Evolutionary conservation across 1,139 yeast species (phyloP).

Genomic region (Blastobotrys ciferrii): DNA sequence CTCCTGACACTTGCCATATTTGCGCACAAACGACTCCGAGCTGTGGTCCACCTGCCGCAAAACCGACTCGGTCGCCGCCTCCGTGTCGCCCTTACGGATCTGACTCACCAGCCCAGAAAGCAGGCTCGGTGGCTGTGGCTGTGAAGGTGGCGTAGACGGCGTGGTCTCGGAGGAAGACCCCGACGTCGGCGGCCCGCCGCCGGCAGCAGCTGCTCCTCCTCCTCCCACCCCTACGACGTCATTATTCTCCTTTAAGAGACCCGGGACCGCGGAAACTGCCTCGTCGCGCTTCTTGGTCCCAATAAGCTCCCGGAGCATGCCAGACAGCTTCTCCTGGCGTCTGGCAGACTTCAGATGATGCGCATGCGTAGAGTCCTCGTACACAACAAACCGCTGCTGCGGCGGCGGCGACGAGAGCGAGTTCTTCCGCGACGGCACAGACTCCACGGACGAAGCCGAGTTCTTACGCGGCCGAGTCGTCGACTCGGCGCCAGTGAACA

Average conservation of each 20-base stretch:
- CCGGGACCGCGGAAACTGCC: slow-evolving; percentile 25
- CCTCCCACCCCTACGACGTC: background rate
- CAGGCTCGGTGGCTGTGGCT: slow-evolving; percentile 27
- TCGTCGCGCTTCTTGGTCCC: slow-evolving; percentile 41
- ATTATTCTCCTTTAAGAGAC: background rate
- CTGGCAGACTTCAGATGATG: slow-evolving; percentile 71
- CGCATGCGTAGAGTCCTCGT: slow-evolving; percentile 47
- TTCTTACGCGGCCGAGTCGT: slow-evolving; percentile 11
- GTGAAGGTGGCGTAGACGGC: background rate
- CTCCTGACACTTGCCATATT: slow-evolving; percentile 79
- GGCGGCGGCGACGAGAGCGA: slow-evolving; percentile 9
- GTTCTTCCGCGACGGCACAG: slow-evolving; percentile 10
- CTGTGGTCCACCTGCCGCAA: slow-evolving; percentile 25
- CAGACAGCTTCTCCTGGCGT: slow-evolving; percentile 78
- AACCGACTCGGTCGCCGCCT: slow-evolving; percentile 20
- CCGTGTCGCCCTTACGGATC: slow-evolving; percentile 23
- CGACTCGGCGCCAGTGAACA: slow-evolving; percentile 17
- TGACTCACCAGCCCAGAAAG: slow-evolving; percentile 28
- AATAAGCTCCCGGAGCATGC: slow-evolving; percentile 75
- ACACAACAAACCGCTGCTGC: slow-evolving; percentile 22
- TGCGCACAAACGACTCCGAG: slow-evolving; percentile 49
- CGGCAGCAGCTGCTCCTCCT: background rate
- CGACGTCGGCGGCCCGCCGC: background rate
- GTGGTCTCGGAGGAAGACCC: background rate
- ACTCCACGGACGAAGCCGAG: slow-evolving; percentile 11